Conservation (phyloP, 2,329 filamentous ascomycete species). For the Alternaria hordeiaustralica region DNA sequence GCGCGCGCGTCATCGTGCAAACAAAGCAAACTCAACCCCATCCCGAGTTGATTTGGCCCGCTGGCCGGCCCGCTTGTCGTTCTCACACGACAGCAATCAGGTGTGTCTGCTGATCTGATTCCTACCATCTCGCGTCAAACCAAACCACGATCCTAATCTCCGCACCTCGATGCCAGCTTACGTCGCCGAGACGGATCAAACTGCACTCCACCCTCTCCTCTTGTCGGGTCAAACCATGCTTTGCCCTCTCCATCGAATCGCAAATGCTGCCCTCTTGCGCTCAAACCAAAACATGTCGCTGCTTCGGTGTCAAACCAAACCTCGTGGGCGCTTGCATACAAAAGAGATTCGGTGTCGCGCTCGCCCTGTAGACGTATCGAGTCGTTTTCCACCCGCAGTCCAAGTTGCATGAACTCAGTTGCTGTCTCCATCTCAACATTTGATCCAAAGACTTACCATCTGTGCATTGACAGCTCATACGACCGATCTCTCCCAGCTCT, state of each 20-base stretch:
- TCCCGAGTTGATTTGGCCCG: slow-evolving; percentile 19
- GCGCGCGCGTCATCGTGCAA: slow-evolving; percentile 29
- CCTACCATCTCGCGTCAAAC: slow-evolving; percentile 13
- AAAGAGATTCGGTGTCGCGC: slow-evolving; percentile 23
- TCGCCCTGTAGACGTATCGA: slow-evolving; percentile 15
- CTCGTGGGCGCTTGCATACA: slow-evolving; percentile 19
- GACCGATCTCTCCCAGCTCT: neutral
- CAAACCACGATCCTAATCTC: slow-evolving; percentile 6
- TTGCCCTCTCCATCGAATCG: slow-evolving; percentile 10
- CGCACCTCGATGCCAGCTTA: slow-evolving; percentile 6
- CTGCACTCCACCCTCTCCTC: neutral
- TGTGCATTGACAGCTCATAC: slow-evolving; percentile 22
- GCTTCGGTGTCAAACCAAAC: slow-evolving; percentile 23
- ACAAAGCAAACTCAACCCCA: slow-evolving; percentile 38
- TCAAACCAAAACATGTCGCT: slow-evolving; percentile 23
- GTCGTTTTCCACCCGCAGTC: slow-evolving; percentile 10
- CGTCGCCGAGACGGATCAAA: slow-evolving; percentile 1
- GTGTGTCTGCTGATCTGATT: slow-evolving; percentile 23
- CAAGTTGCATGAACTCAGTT: neutral
- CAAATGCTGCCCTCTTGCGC: slow-evolving; percentile 13
- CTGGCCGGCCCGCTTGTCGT: slow-evolving; percentile 29
- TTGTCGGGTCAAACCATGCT: slow-evolving; percentile 17
- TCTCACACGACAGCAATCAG: slow-evolving; percentile 37
- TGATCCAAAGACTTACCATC: slow-evolving; percentile 30
- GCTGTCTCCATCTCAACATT: slow-evolving; percentile 1